Evolutionary conservation across 2,329 filamentous ascomycete genomes (phyloP).

Genomic region (Colletotrichum cuscutae): DNA sequence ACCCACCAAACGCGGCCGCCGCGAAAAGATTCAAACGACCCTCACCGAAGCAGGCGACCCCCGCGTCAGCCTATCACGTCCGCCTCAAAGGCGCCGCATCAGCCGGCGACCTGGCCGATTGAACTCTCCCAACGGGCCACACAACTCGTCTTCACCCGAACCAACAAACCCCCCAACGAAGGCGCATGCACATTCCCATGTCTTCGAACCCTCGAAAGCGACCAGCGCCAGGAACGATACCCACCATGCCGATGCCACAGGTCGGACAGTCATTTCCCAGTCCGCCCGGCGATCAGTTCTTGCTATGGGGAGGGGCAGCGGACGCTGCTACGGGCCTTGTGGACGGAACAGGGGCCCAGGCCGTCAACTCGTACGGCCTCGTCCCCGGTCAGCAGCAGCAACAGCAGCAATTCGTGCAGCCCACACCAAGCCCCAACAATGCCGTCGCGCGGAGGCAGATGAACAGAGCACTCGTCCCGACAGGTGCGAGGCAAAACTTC

Average conservation of each 20-base stretch:
- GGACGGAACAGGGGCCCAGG: constrained; percentile 45
- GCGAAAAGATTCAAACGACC: constrained; percentile 13
- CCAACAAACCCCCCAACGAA: too few species aligned
- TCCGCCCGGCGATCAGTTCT: constrained; percentile 58
- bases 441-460: constrained; percentile 63
- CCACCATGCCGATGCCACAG: constrained; percentile 65
- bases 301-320: constrained; percentile 55
- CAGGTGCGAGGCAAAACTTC: constrained; percentile 50
- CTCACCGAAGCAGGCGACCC: constrained; percentile 12
- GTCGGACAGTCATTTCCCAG: constrained; percentile 60
- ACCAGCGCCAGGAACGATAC: constrained; percentile 76
- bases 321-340: constrained; percentile 49
- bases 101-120: constrained; percentile 14
- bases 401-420: constrained; percentile 44
- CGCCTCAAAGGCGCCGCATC: constrained; percentile 18
- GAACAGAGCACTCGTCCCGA: constrained; percentile 61
- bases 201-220: constrained; percentile 73
- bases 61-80: constrained; percentile 4
- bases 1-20: background rate
- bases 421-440: constrained; percentile 42
- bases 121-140: constrained; percentile 2
- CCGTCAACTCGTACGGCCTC: constrained; percentile 51
- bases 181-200: constrained; percentile 48
- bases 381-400: constrained; percentile 49
- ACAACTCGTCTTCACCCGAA: background rate